Conservation (phyloP, 108 stramenopile species). For the Cylindrotheca fusiformis region DNA sequence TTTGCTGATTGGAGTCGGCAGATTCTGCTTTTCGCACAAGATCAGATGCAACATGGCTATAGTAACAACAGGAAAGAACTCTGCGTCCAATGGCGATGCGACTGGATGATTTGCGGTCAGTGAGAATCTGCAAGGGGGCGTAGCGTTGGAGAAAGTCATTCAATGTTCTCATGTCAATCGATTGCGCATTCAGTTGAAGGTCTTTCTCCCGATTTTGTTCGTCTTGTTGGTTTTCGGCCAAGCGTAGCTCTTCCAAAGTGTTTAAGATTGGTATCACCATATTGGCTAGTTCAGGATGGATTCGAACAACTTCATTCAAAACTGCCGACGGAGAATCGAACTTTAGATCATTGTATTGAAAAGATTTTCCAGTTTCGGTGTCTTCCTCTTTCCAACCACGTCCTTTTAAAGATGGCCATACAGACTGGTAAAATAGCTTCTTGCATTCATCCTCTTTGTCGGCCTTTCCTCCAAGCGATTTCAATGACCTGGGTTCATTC, state of each 20-base stretch:
- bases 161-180: conserved; percentile 36
- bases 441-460: not conserved
- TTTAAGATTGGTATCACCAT: conserved; percentile 49
- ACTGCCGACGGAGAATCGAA: conserved; percentile 51
- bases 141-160: conserved; percentile 47
- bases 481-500: conserved; percentile 29
- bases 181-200: conserved; percentile 16
- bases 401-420: conserved; percentile 67
- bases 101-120: conserved; percentile 46
- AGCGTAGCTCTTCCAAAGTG: conserved; percentile 23
- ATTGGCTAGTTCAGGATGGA: conserved; percentile 67
- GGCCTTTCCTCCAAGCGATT: conserved; percentile 2
- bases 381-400: conserved; percentile 69
- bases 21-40: conserved; percentile 3
- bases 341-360: conserved; percentile 24
- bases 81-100: conserved; percentile 41
- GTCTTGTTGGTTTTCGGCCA: not conserved
- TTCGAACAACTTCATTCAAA: conserved; percentile 46
- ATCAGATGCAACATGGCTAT: conserved; percentile 22
- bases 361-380: conserved; percentile 28
- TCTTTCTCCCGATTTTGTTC: conserved; percentile 22
- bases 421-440: conserved; percentile 30
- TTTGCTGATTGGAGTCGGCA: not conserved
- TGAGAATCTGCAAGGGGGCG: conserved; percentile 69
- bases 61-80: conserved; percentile 30